Base-by-base conservation (phyloP, 2,329 filamentous ascomycete species). In the Coniella vitis region DNA sequence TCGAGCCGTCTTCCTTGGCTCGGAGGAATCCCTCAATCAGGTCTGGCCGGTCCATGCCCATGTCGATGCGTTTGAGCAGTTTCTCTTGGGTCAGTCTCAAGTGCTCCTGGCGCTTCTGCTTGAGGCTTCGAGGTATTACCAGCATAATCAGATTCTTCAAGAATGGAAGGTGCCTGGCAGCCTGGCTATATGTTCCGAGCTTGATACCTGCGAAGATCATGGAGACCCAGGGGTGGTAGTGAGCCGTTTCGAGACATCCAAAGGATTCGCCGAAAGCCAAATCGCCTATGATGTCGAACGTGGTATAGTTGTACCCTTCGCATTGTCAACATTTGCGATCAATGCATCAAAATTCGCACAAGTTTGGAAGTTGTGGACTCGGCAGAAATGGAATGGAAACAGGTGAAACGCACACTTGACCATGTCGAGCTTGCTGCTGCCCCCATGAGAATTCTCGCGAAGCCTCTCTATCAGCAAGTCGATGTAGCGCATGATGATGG, bases 181-280 rank as follows among this genome's bases (percentile, higher is more conserved):
- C 13, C 12, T 44, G 35, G 9, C 36, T n/a, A 5, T 45, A 46
- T 7, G 37, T 42, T 8, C 32, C 25, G 7, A 35, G 3, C 19
- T 51, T 54, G 41, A 54, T 45, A n/a, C 22, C 32, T 7, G 44
- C 29, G 22, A 54, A 54, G 48, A 54, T 45, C 48, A 54, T 50
- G 21, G 51, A 21, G 3, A 54, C 43, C 51, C 51, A 54, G 1
- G 48, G 48, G 35, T 54, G 48, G 16, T 54, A 54, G 17, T 42
- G 16, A 10, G 43, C 34, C 1, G 21, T 39, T 4, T 48, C 37
- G 17, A 54, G 48, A 19, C 51, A 46, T 14, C 48, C 51, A n/a
- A 54, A 54, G 9, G 51, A 19, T 31, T 54, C 51, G 3, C 51
- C 51, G 35, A 54, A 54, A 3, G 51, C 45, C 22, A 53, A 31